Conservation (phyloP, 306 rosid species). For the Quillaja saponaria region DNA sequence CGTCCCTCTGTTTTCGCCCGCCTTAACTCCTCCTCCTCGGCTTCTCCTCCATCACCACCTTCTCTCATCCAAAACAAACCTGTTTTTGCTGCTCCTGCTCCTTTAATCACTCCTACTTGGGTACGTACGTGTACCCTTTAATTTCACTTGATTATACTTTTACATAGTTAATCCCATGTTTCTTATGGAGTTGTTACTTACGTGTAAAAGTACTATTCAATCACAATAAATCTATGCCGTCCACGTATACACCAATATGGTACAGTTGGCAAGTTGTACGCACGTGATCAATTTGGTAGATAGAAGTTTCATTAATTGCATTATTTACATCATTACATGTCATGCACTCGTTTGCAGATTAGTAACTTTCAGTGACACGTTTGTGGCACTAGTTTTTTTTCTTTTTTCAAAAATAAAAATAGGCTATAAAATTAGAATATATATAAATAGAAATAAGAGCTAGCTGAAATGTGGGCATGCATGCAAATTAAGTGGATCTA, state of each 20-base stretch:
- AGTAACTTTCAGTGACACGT: constrained; percentile 44
- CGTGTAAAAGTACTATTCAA: no score
- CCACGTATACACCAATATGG: no score
- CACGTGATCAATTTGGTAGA: neutral
- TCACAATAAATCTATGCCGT: no score
- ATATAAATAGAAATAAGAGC: no score
- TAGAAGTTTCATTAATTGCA: neutral
- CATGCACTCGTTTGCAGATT: constrained; percentile 23
- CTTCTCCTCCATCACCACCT: constrained; percentile 46
- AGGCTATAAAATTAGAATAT: no score
- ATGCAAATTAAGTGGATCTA: neutral
- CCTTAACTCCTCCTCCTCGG: constrained; percentile 46
- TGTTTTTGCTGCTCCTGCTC: constrained; percentile 76
- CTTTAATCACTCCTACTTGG: constrained; percentile 66
- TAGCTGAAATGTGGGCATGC: constrained; percentile 5
- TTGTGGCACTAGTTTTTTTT: constrained; percentile 45
- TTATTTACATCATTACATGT: constrained; percentile 11
- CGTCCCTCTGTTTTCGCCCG: constrained; percentile 53
- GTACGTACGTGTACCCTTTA: constrained; percentile 33
- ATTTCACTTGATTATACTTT: no score
- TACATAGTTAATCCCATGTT: no score
- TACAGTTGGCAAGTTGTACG: no score
- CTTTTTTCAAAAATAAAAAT: neutral
- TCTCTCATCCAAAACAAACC: constrained; percentile 87
- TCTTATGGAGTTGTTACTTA: no score